These are phyloP conservation scores for Rhodotorula kratochvilovae DNA, from an alignment of 768 basidiomycete species.

Conservation along the genomic window DNA sequence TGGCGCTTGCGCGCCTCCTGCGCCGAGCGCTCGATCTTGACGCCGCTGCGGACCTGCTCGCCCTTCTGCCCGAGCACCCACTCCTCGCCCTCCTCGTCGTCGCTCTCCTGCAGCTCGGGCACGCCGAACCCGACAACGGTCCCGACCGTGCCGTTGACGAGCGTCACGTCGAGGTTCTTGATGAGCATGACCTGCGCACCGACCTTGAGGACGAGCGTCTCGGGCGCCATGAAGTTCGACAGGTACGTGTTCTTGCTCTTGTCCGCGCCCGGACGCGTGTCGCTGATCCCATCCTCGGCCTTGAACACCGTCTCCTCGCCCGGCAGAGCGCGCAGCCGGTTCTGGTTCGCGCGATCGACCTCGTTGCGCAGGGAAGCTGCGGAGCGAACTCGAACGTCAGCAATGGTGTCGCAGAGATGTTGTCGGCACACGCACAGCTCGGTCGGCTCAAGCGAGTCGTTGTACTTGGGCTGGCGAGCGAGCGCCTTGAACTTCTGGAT, in stretches of 20 bases:
- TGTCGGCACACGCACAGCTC: conserved; percentile 85
- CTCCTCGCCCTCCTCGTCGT: conserved; percentile 27
- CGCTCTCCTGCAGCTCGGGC: conserved; percentile 52
- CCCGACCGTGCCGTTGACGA: conserved; percentile 95
- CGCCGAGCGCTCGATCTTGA: conserved; percentile 7
- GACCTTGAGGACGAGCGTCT: conserved; percentile 62
- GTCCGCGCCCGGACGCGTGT: conserved; percentile 18
- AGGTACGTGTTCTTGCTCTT: conserved; percentile 70
- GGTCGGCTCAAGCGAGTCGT: conserved; percentile 58
- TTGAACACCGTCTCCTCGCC: conserved; percentile 56
- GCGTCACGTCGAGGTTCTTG: conserved; percentile 76
- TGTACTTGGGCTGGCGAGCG: conserved; percentile 64
- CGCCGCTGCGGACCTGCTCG: conserved; percentile 15
- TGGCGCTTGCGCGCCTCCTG: conserved; percentile 20
- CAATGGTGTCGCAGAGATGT: too few relatives aligned
- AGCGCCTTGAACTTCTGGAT: conserved; percentile 66
- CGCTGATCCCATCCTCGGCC: conserved; percentile 59
- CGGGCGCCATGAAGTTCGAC: conserved; percentile 84
- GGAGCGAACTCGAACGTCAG: background rate
- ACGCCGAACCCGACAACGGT: conserved; percentile 64
- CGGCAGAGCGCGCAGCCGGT: conserved; percentile 61
- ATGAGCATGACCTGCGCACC: conserved; percentile 90
- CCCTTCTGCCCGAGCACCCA: background rate
- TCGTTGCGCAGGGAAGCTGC: conserved; percentile 89
- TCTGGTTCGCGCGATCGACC: conserved; percentile 75